Percentiles rank a stretch among this genome's conserved stretches.
Conservation (phyloP, 441 rosid species). For the Euphorbia schlechtendalii region DNA sequence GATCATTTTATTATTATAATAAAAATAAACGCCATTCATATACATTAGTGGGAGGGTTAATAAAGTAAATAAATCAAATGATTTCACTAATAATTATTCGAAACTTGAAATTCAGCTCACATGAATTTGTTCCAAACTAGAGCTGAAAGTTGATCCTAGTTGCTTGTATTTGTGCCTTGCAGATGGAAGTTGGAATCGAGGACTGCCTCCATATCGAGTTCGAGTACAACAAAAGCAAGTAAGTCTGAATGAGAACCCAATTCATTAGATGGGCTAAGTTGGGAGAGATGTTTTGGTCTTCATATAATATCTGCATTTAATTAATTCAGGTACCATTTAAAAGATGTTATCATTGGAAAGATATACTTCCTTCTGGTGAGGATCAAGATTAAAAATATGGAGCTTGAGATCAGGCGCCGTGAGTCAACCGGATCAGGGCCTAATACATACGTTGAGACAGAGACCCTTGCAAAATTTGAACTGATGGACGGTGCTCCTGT, state of each 20-base stretch:
- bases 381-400: conserved; percentile 97
- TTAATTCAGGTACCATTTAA: conserved; percentile 78
- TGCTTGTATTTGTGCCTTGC: conserved; percentile 9
- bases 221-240: conserved; percentile 99
- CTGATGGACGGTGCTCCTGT: conserved; percentile 99
- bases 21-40: too few species aligned
- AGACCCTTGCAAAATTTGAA: conserved; percentile 93
- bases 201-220: conserved; percentile 99
- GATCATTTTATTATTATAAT: too few species aligned
- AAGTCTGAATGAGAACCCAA: conserved; percentile 25
- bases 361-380: conserved; percentile 88
- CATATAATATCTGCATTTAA: conserved; percentile 7
- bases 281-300: background rate
- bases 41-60: too few species aligned
- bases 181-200: conserved; percentile 99
- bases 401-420: conserved; percentile 94
- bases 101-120: too few species aligned
- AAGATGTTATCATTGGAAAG: conserved; percentile 91
- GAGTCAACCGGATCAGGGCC: conserved; percentile 96
- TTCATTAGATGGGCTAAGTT: background rate
- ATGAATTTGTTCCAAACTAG: too few species aligned
- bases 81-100: too few species aligned
- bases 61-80: too few species aligned
- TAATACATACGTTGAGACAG: conserved; percentile 94
- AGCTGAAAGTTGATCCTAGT: background rate